phyloP scores from a whole-genome alignment of 1,284 basidiomycete genomes.

The Boletellus deceptivus region DNA sequence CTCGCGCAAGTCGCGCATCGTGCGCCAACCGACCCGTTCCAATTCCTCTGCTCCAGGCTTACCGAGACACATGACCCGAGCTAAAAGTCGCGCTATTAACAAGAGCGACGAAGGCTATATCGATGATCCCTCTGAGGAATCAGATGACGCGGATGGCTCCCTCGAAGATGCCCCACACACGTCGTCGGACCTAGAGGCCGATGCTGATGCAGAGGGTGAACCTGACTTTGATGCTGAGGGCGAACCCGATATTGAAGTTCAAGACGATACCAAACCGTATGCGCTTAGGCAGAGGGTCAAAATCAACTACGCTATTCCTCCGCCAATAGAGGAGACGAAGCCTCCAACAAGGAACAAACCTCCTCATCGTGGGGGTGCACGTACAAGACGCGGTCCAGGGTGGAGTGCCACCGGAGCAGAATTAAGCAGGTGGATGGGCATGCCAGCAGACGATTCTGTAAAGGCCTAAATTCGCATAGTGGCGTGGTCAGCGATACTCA shows the following conservation, averaged over 20 bases:
- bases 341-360: conserved; percentile 41
- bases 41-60: conserved; percentile 3
- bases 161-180: conserved; percentile 53
- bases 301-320: conserved; percentile 77
- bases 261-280: conserved; percentile 58
- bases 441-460: conserved; percentile 68
- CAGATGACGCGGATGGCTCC: conserved; percentile 57
- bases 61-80: conserved; percentile 29
- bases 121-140: conserved; percentile 48
- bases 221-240: conserved; percentile 33
- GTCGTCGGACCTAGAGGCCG: conserved; percentile 44
- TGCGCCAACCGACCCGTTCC: conserved; percentile 28
- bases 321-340: conserved; percentile 67
- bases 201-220: conserved; percentile 39
- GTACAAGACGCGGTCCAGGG: conserved; percentile 50
- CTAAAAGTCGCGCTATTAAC: conserved; percentile 31
- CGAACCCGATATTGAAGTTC: conserved; percentile 39
- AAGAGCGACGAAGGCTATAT: conserved; percentile 55
- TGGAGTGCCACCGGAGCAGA: conserved; percentile 78
- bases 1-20: conserved; percentile 24
- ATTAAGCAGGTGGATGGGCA: conserved; percentile 71
- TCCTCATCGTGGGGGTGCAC: conserved; percentile 32
- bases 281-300: conserved; percentile 58
- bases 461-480: conserved; percentile 18
- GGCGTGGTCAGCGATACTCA: conserved; percentile 4